Percentiles rank a stretch among this genome's conserved stretches.
phyloP scores from a whole-genome alignment of 169 alveolate species.

The Eimeria necatrix region DNA sequence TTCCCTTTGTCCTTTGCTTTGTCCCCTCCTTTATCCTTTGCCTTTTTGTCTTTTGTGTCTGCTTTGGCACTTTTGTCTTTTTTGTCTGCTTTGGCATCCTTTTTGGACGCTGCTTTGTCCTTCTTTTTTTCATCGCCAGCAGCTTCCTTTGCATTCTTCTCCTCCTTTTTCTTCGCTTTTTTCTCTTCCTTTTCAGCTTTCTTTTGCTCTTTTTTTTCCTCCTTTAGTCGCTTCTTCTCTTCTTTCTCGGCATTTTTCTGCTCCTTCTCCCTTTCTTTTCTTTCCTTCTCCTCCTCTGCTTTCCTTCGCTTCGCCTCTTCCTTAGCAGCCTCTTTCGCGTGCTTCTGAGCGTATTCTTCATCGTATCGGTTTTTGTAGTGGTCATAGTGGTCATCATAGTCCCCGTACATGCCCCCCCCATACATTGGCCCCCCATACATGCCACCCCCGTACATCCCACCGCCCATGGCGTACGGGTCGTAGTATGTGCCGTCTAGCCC shows the following conservation, averaged over 20 bases:
- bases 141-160: background rate
- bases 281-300: background rate
- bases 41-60: background rate
- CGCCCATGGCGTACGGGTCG: background rate
- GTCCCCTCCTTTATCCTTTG: background rate
- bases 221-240: background rate
- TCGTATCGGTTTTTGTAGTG: background rate
- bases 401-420: background rate
- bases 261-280: background rate
- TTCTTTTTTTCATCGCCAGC: background rate
- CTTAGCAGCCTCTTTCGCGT: constrained; percentile 47
- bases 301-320: background rate
- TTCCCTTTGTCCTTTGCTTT: background rate
- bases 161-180: background rate
- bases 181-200: background rate
- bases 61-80: background rate
- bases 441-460: constrained; percentile 31
- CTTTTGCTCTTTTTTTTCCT: background rate
- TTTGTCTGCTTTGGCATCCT: background rate
- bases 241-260: background rate
- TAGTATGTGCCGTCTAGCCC: background rate
- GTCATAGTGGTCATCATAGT: background rate
- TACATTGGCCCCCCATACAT: constrained; percentile 12
- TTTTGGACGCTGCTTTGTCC: background rate
- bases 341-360: background rate